Evolutionary conservation across 352 stramenopile genomes (phyloP).

Genomic region (Nothophytophthora sp.): DNA sequence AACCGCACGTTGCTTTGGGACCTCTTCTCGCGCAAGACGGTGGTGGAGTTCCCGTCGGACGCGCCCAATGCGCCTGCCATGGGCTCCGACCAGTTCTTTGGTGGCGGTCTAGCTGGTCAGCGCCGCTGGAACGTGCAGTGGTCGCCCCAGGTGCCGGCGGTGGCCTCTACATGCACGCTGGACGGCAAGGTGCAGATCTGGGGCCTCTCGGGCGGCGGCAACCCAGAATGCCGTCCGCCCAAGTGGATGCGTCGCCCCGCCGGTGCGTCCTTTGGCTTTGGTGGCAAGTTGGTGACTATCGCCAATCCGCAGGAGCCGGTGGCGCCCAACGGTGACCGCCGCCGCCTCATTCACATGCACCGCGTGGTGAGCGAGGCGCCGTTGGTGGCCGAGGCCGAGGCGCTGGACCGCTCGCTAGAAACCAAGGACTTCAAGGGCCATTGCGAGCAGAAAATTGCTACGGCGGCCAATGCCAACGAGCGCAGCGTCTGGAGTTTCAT

Average conservation of each 20-base stretch:
- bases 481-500: constrained; percentile 91
- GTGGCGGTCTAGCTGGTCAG: constrained; percentile 62
- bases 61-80: constrained; percentile 56
- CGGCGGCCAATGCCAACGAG: constrained; percentile 60
- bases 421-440: constrained; percentile 92
- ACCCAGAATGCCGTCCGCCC: constrained; percentile 85
- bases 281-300: constrained; percentile 93
- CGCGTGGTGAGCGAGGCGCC: constrained; percentile 76
- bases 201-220: constrained; percentile 76
- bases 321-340: constrained; percentile 53
- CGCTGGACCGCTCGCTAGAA: constrained; percentile 91
- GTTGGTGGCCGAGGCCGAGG: constrained; percentile 86
- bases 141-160: constrained; percentile 93
- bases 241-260: constrained; percentile 94
- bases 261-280: constrained; percentile 96
- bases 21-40: constrained; percentile 91
- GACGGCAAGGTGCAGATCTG: constrained; percentile 97
- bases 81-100: constrained; percentile 83
- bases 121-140: constrained; percentile 96
- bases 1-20: constrained; percentile 99
- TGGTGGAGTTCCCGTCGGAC: constrained; percentile 94
- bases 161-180: constrained; percentile 96
- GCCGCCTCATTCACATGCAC: constrained; percentile 81
- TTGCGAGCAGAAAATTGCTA: constrained; percentile 90
- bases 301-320: constrained; percentile 61